Evolutionary conservation across 2,329 filamentous ascomycete species (phyloP), one percentile per base, ranked within the genome.

Genomic region (Rutstroemia sp.): DNA sequence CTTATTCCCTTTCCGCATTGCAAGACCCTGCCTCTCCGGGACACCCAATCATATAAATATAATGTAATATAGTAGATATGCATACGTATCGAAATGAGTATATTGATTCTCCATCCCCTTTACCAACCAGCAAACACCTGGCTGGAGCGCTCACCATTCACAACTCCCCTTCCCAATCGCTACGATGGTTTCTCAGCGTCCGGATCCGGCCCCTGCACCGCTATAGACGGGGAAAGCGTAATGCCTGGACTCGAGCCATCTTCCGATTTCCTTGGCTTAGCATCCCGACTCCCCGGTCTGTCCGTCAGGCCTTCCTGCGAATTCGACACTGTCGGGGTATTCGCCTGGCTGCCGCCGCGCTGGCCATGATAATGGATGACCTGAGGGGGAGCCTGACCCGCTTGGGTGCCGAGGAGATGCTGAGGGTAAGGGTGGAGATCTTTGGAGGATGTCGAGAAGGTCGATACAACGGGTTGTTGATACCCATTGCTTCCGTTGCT

Each of bases 391-490:
- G 78, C 74, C 67, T 86, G 82, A 16, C 82, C 82, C 41, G 79
- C 79, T 62, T 84, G 80, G 2, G 80, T 77, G 16, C 82, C 83
- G 5, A 86, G 71, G 50, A 85, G 75, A 63, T 86, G 81, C 27
- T 82, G 85, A 5, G 84, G 83, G 65, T 87, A 87, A 0, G 80
- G 84, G 64, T 87, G 81, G 34, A 87, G 72, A 66, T 87, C 84
- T 68, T 84, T 85, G 71, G 83, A 86, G 9, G 83, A 87, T 1
- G 84, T 87, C 38, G 83, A 87, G 65, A 87, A 87, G 21, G 82
- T 85, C 46, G 83, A 87, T 45, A 87, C 79, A 21, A 86, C 74
- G 5, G 84, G 83, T 67, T 86, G 82, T 66, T 84, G 82, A 65
- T 86, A 86, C n/a, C 82, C 83, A 68, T 86, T 85, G 44, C 72